These are phyloP conservation scores for Scutellaria minor DNA, from an alignment of 257 asterid species.

Conservation along the genomic window DNA sequence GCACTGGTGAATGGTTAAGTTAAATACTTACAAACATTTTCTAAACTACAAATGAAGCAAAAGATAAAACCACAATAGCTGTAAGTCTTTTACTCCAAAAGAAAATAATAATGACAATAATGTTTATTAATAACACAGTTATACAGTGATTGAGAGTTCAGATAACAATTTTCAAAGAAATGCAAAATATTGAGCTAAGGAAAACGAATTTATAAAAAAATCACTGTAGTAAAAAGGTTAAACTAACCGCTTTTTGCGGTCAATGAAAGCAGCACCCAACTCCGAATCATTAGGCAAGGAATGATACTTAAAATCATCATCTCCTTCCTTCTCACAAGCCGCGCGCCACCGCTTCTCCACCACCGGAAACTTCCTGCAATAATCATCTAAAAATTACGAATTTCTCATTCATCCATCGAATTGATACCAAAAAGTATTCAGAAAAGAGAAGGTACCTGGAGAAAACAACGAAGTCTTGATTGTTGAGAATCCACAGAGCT, in stretches of 20 bases:
- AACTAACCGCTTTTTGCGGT: constrained; percentile 74
- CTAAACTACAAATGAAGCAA: background rate
- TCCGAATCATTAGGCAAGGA: constrained; percentile 66
- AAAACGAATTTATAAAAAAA: background rate
- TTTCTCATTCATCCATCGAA: constrained; percentile 26
- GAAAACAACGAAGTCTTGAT: constrained; percentile 75
- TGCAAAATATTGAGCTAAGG: constrained; percentile 23
- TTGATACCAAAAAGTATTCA: background rate
- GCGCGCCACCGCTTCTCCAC: constrained; percentile 93
- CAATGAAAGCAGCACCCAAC: constrained; percentile 72
- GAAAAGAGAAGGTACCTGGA: constrained; percentile 59
- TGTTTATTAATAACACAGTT: background rate
- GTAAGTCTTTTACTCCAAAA: background rate
- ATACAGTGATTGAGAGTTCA: constrained; percentile 5
- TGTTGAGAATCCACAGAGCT: constrained; percentile 94
- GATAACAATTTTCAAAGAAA: background rate
- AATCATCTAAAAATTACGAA: constrained; percentile 12
- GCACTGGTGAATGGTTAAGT: constrained; percentile 5
- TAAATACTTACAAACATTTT: background rate
- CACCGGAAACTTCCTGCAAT: constrained; percentile 82
- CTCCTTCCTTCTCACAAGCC: constrained; percentile 58
- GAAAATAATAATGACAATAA: background rate
- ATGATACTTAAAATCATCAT: constrained; percentile 40
- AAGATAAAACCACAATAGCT: background rate
- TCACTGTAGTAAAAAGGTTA: constrained; percentile 4